A percentile compares a stretch with the other conserved stretches of the same genome.
These are phyloP conservation scores for Rhizophagus prolifer DNA, from an alignment of 192 early-diverging fungal genomes.

Conservation along the genomic window DNA sequence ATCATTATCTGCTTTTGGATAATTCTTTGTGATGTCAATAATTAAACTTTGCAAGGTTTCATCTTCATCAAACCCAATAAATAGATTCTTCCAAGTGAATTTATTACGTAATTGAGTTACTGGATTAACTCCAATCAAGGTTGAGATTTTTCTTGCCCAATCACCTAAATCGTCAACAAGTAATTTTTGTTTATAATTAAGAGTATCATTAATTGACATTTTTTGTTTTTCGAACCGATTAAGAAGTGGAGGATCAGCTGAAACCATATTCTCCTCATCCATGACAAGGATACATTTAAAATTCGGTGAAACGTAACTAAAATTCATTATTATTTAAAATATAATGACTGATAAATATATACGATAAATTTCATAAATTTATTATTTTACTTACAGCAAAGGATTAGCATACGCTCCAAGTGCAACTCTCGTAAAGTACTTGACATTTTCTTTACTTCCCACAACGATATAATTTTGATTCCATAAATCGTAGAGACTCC, in stretches of 20 bases:
- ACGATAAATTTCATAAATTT: not conserved
- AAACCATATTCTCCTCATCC: conserved; percentile 4
- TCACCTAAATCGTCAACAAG: not conserved
- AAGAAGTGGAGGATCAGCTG: conserved; percentile 17
- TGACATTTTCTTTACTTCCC: conserved; percentile 6
- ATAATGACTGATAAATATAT: too few relatives aligned
- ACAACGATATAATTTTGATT: conserved; percentile 31
- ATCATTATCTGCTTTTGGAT: conserved; percentile 2
- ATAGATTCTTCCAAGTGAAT: conserved; percentile 17
- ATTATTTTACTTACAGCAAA: conserved; percentile 27
- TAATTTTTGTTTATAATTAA: not conserved
- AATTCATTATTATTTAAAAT: not conserved
- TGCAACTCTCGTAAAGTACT: conserved; percentile 21
- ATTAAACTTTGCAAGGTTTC: conserved; percentile 30
- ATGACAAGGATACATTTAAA: conserved; percentile 28
- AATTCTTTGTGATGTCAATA: not conserved
- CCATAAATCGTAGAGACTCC: conserved; percentile 29
- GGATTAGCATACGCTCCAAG: conserved; percentile 27
- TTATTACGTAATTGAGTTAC: not conserved
- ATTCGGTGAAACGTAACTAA: not conserved
- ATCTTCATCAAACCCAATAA: conserved; percentile 21
- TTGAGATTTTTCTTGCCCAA: conserved; percentile 24
- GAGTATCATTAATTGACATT: conserved; percentile 11
- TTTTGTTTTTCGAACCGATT: conserved; percentile 28
- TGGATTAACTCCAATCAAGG: not conserved